phyloP scores from a whole-genome alignment of 2,329 filamentous ascomycete genomes.

The Dactylellina drechsleri region DNA sequence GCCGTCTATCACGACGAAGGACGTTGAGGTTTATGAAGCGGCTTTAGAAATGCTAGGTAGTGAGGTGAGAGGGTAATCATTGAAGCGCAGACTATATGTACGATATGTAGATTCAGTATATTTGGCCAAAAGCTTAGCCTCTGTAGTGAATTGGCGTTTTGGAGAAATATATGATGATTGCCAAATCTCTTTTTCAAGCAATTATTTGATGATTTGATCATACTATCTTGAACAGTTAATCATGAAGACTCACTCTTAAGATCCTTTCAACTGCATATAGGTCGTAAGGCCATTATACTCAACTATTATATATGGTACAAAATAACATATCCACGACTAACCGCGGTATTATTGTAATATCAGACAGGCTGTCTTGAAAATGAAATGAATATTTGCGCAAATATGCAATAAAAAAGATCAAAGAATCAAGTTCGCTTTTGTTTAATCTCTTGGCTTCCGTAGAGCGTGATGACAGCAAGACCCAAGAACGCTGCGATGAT shows the following conservation, averaged over 20 bases:
- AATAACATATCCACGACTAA: no score
- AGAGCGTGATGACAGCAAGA: conserved; percentile 74
- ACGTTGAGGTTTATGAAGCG: conserved; percentile 61
- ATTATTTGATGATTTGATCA: no score
- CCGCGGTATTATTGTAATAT: no score
- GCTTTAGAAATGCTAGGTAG: conserved; percentile 69
- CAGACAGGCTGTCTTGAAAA: no score
- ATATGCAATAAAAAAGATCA: no score
- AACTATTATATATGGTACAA: no score
- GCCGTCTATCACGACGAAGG: conserved; percentile 13
- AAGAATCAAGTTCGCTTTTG: conserved; percentile 27
- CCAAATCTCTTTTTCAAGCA: no score
- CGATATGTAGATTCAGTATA: conserved; percentile 13
- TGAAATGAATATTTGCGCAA: no score
- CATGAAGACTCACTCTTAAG: no score
- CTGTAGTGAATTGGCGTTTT: conserved; percentile 1
- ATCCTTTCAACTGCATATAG: no score
- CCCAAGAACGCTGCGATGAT: conserved; percentile 75
- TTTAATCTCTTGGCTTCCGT: conserved; percentile 65
- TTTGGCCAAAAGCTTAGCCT: not conserved
- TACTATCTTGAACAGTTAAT: no score
- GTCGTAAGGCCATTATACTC: no score
- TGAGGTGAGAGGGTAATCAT: conserved; percentile 65
- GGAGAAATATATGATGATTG: not conserved
- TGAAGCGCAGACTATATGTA: conserved; percentile 3